Percentiles rank a stretch among this genome's conserved stretches.
phyloP scores from a whole-genome alignment of 208 protist genomes.

The Acanthamoeba healyi region DNA sequence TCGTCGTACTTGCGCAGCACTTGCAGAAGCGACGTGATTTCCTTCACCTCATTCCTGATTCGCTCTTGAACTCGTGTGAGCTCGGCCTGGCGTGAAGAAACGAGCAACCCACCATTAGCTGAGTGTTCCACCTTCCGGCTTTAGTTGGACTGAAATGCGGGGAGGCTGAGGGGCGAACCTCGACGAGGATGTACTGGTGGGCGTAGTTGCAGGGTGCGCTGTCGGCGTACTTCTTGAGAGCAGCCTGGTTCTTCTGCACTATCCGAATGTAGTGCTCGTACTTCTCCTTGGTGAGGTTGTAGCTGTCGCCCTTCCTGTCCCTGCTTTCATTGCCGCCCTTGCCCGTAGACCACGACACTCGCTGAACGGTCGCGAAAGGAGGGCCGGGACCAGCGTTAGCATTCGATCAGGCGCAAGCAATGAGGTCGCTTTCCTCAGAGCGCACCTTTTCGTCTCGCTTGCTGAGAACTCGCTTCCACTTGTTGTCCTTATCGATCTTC shows the following conservation, averaged over 20 bases:
- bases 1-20: constrained; percentile 34
- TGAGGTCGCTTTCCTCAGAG: no score
- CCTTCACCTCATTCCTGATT: not conserved
- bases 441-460: not conserved
- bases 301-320: not conserved
- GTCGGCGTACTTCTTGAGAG: constrained; percentile 55
- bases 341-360: not conserved
- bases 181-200: constrained; percentile 68
- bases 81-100: not conserved
- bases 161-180: not conserved
- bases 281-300: constrained; percentile 29
- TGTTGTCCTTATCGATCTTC: constrained; percentile 3
- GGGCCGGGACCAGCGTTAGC: no score
- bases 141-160: not conserved
- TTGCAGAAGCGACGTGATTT: not conserved
- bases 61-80: not conserved
- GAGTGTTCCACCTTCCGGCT: not conserved
- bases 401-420: no score
- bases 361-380: not conserved
- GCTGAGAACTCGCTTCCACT: constrained; percentile 24
- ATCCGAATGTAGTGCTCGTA: constrained; percentile 25
- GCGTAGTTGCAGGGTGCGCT: constrained; percentile 32
- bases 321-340: not conserved
- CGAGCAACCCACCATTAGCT: not conserved
- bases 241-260: constrained; percentile 54